Evolutionary conservation across 2,329 filamentous ascomycete species (phyloP).

Genomic region (Pleomassaria siparia): DNA sequence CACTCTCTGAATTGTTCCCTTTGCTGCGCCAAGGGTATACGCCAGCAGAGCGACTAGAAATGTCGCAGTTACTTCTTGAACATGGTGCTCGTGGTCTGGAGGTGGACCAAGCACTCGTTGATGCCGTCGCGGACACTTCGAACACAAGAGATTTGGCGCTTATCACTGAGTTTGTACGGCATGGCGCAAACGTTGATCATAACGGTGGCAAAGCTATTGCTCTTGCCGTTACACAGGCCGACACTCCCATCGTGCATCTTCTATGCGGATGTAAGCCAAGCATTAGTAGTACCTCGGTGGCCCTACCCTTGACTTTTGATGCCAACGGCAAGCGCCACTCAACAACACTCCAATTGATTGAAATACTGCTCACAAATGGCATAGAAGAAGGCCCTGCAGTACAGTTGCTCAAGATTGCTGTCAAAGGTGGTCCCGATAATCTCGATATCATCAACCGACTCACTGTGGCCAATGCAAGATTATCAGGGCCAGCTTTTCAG

Average conservation of each 20-base stretch:
- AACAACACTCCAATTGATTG: conserved; percentile 27
- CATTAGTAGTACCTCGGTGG: conserved; percentile 21
- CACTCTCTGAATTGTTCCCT: conserved; percentile 26
- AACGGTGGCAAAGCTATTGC: conserved; percentile 27
- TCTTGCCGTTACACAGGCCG: conserved; percentile 30
- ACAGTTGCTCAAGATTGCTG: conserved; percentile 27
- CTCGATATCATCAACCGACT: conserved; percentile 35
- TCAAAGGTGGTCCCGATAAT: conserved; percentile 32
- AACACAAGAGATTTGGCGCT: conserved; percentile 24
- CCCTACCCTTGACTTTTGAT: conserved; percentile 33
- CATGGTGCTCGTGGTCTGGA: conserved; percentile 29
- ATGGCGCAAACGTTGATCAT: conserved; percentile 27
- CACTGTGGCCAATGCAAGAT: conserved; percentile 21
- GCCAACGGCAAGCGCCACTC: conserved; percentile 23
- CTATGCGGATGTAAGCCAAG: conserved; percentile 27
- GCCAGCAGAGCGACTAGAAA: conserved; percentile 23
- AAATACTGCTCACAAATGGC: conserved; percentile 27
- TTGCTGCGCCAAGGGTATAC: conserved; percentile 21
- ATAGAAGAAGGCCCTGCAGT: conserved; percentile 25
- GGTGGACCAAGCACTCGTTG: conserved; percentile 32
- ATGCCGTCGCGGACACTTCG: conserved; percentile 30
- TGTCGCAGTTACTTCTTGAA: conserved; percentile 24
- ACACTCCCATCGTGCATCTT: conserved; percentile 27
- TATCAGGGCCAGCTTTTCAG: conserved; percentile 32
- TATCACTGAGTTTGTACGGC: conserved; percentile 28